These are phyloP conservation scores for Fragilariopsis cylindrus DNA, from an alignment of 108 stramenopile species.

Conservation along the genomic window DNA sequence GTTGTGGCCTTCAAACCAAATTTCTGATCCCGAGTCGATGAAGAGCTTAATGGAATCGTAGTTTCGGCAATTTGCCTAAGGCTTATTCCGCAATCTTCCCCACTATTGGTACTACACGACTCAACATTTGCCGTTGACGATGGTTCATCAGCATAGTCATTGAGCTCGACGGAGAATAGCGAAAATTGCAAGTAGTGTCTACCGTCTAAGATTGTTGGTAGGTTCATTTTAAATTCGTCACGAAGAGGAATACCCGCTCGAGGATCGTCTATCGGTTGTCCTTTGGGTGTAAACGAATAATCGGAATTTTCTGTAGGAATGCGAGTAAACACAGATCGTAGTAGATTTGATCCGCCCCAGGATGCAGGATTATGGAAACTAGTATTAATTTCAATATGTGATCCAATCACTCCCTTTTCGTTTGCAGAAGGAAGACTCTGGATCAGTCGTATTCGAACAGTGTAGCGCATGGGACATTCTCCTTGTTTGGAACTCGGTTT, in stretches of 20 bases:
- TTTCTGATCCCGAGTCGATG: slow-evolving; percentile 52
- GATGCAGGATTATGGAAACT: slow-evolving; percentile 72
- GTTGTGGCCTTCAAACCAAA: slow-evolving; percentile 62
- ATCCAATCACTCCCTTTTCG: slow-evolving; percentile 34
- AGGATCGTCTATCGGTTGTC: slow-evolving; percentile 21
- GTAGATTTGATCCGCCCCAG: slow-evolving; percentile 61
- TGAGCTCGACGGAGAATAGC: slow-evolving; percentile 51
- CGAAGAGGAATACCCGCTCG: slow-evolving; percentile 47
- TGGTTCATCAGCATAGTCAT: slow-evolving; percentile 24
- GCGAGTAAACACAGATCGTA: slow-evolving; percentile 61
- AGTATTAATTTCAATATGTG: slow-evolving; percentile 36
- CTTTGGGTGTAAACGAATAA: background rate
- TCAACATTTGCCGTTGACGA: background rate
- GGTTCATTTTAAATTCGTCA: slow-evolving; percentile 82
- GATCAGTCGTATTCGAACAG: slow-evolving; percentile 59
- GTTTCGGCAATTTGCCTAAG: slow-evolving; percentile 48
- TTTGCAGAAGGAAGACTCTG: slow-evolving; percentile 19
- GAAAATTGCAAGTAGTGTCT: slow-evolving; percentile 68
- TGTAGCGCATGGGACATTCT: slow-evolving; percentile 28
- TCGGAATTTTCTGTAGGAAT: slow-evolving; percentile 27
- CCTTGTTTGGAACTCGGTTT: background rate
- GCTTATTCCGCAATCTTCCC: slow-evolving; percentile 20
- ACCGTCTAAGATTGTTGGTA: slow-evolving; percentile 78
- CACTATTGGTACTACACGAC: slow-evolving; percentile 7
- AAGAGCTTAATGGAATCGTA: slow-evolving; percentile 68